A percentile compares a stretch with the other conserved stretches of the same genome.
Conservation (phyloP, 768 basidiomycete genomes). For the Lactifluus piperatus region DNA sequence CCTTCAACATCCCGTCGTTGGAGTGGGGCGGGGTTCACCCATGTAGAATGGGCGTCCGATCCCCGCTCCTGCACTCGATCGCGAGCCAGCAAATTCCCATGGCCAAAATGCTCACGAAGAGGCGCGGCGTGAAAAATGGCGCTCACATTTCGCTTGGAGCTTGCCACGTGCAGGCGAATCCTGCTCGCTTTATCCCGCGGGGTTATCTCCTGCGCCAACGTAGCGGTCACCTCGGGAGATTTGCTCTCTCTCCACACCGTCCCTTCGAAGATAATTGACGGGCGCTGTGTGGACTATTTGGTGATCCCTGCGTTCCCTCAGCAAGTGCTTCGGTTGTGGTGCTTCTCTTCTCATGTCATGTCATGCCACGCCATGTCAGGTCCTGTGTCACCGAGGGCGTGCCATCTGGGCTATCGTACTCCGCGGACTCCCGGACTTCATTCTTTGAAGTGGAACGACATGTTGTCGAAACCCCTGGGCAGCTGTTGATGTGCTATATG, state of each 20-base stretch:
- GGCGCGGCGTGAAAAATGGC: background rate
- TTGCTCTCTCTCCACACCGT: constrained; percentile 14
- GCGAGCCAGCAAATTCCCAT: constrained; percentile 1
- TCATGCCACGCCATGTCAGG: constrained; percentile 2
- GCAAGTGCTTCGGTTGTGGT: background rate
- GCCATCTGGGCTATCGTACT: background rate
- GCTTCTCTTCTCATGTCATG: constrained; percentile 13
- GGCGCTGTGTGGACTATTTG: constrained; percentile 3
- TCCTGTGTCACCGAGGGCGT: constrained; percentile 2
- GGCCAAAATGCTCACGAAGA: constrained; percentile 9
- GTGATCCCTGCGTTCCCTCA: constrained; percentile 8
- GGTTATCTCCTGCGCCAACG: constrained; percentile 3
- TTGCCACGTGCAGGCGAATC: constrained; percentile 10
- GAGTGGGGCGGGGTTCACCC: background rate
- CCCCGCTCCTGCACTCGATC: background rate
- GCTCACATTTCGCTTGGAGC: constrained; percentile 13
- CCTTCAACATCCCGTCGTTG: background rate
- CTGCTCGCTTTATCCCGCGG: constrained; percentile 9
- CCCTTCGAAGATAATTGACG: constrained; percentile 10
- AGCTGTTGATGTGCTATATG: background rate
- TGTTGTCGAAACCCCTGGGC: constrained; percentile 5
- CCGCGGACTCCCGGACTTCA: constrained; percentile 15
- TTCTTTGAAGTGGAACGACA: background rate
- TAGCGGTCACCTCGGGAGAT: constrained; percentile 13
- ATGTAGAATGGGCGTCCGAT: constrained; percentile 10